phyloP scores from a whole-genome alignment of 768 basidiomycete genomes.

The Mycena metata region DNA sequence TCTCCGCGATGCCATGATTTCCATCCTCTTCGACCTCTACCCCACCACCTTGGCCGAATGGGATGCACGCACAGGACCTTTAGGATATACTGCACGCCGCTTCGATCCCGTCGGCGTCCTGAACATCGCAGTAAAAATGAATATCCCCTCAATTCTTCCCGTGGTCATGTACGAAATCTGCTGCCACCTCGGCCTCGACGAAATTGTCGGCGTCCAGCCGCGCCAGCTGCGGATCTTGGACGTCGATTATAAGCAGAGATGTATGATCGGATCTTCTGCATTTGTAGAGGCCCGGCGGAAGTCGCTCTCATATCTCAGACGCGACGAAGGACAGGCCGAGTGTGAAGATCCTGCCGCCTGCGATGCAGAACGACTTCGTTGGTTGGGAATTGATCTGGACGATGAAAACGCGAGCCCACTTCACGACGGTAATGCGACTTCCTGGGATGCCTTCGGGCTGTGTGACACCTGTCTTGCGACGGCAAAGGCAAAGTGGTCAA shows the following conservation, averaged over 20 bases:
- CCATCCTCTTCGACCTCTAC: slow-evolving; percentile 22
- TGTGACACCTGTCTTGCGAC: not conserved
- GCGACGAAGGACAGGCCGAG: not conserved
- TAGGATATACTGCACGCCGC: not conserved
- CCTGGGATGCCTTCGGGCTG: not conserved
- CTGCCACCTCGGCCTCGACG: not conserved
- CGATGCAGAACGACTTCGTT: not conserved
- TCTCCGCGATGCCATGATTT: slow-evolving; percentile 10
- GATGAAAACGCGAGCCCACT: not conserved
- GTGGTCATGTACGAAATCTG: not conserved
- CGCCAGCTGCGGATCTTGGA: not conserved
- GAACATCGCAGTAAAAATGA: not conserved
- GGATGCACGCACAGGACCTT: slow-evolving; percentile 3
- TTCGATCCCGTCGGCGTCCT: not conserved
- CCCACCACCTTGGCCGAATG: slow-evolving; percentile 2
- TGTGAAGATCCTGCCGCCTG: not conserved
- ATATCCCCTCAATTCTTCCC: not conserved
- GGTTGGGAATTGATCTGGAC: not conserved
- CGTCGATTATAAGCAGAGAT: not conserved
- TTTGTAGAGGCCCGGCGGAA: not conserved
- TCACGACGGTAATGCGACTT: not conserved
- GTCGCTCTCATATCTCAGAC: not conserved
- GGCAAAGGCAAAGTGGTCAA: not conserved
- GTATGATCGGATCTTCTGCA: not conserved
- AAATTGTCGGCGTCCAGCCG: not conserved